phyloP scores from a whole-genome alignment of 495 filamentous ascomycete species.

The Aspergillus nanangensis region DNA sequence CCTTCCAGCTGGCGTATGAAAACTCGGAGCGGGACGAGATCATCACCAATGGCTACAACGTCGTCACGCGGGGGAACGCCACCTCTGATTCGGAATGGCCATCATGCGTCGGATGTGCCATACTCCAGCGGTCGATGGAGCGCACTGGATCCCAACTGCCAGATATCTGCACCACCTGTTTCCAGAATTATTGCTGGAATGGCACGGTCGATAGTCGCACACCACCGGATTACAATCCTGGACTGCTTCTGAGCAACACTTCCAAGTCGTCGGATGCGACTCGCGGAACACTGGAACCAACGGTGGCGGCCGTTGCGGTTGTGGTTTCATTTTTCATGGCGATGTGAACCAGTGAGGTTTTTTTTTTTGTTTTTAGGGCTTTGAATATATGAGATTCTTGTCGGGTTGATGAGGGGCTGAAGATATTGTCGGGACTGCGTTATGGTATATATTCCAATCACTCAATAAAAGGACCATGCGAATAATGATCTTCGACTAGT shows the following conservation, averaged over 20 bases:
- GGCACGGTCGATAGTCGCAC: conserved; percentile 52
- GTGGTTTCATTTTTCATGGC: conserved; percentile 46
- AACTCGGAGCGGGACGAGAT: conserved; percentile 62
- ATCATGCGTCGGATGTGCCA: conserved; percentile 76
- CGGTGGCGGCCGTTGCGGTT: conserved; percentile 2
- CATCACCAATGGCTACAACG: conserved; percentile 75
- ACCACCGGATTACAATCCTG: conserved; percentile 16
- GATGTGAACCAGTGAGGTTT: too few relatives aligned
- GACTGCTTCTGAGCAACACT: background rate
- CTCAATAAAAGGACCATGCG: too few relatives aligned
- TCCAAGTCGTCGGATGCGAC: background rate
- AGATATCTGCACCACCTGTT: conserved; percentile 63
- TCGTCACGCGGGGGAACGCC: conserved; percentile 74
- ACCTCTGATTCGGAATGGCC: conserved; percentile 67
- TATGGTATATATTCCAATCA: too few relatives aligned
- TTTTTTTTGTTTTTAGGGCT: too few relatives aligned
- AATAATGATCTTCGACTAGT: too few relatives aligned
- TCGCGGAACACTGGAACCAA: conserved; percentile 2
- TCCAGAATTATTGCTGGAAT: conserved; percentile 79
- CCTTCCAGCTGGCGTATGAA: conserved; percentile 58
- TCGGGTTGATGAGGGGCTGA: too few relatives aligned
- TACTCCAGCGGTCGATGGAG: conserved; percentile 62
- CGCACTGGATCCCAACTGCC: conserved; percentile 58
- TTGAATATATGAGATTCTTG: too few relatives aligned
- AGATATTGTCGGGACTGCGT: too few relatives aligned